Conservation (phyloP, 225 moss, liverwort and hornwort genomes). For the Pseudisothecium myosuroides region DNA sequence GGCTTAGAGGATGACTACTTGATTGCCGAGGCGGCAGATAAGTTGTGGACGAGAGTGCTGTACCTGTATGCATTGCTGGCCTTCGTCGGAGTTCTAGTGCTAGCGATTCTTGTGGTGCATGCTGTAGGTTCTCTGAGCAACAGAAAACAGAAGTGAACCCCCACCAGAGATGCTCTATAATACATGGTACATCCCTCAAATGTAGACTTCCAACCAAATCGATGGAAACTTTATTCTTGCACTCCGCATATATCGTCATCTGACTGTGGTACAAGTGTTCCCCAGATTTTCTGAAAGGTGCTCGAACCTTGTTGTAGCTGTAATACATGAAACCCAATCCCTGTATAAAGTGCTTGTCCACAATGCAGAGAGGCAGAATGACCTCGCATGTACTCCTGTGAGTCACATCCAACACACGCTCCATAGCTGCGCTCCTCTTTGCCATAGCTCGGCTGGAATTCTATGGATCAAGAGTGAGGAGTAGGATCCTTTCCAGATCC, state of each 20-base stretch:
- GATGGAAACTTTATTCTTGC: not conserved
- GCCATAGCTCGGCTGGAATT: not conserved
- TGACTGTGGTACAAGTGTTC: not conserved
- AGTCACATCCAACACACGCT: not conserved
- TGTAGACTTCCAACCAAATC: not conserved
- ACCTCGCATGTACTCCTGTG: not conserved
- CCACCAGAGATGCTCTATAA: not conserved
- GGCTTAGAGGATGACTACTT: conserved; percentile 4
- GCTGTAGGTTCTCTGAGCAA: not conserved
- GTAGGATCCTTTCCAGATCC: conserved; percentile 27
- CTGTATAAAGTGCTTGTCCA: not conserved
- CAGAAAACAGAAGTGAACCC: not conserved
- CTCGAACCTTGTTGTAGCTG: not conserved
- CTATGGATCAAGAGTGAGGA: not conserved
- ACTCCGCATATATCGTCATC: not conserved
- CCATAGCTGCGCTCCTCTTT: not conserved
- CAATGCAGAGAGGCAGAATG: not conserved
- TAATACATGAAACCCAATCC: not conserved
- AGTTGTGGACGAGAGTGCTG: not conserved
- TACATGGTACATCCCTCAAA: not conserved
- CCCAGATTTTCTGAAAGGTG: not conserved
- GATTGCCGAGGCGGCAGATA: not conserved
- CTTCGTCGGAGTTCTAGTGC: not conserved
- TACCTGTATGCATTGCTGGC: not conserved
- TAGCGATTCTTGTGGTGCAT: not conserved